phyloP scores from a whole-genome alignment of 2,329 filamentous ascomycete genomes.

The Alternaria longipes region DNA sequence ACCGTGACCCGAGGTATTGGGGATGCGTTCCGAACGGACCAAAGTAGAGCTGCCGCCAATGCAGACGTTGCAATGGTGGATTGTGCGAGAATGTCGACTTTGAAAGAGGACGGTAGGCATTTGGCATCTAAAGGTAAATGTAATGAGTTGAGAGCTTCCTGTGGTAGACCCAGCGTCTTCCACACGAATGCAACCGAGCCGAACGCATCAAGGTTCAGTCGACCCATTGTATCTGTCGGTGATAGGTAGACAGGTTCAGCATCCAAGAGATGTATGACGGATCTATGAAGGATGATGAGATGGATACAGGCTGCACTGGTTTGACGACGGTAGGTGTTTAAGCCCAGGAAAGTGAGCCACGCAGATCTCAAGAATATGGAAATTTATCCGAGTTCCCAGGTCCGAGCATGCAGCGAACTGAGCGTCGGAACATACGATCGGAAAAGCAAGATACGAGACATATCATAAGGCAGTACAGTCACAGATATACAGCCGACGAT shows the following conservation, averaged over 20 bases:
- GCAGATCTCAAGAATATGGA: neutral
- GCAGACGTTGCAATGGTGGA: conserved; percentile 62
- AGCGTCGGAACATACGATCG: neutral
- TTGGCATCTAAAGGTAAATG: conserved; percentile 31
- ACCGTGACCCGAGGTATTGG: conserved; percentile 55
- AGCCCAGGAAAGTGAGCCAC: neutral
- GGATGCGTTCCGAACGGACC: conserved; percentile 46
- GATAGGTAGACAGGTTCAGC: neutral
- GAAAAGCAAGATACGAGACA: neutral
- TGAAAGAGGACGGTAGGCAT: conserved; percentile 62
- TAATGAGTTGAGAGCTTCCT: conserved; percentile 32
- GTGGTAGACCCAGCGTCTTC: conserved; percentile 34
- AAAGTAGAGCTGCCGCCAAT: conserved; percentile 59
- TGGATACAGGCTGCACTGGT: neutral
- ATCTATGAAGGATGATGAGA: neutral
- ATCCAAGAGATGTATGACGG: neutral
- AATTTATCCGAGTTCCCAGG: neutral
- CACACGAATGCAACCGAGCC: conserved; percentile 46
- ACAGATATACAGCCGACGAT: neutral
- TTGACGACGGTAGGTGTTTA: neutral
- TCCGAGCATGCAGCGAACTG: neutral
- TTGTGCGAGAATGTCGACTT: conserved; percentile 63
- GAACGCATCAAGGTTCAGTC: conserved; percentile 31
- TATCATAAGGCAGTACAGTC: neutral
- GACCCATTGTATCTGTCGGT: conserved; percentile 20